A percentile compares a stretch with the other conserved stretches of the same genome.
phyloP scores from a whole-genome alignment of 2,329 filamentous ascomycete genomes.

The Raffaelea ambrosiae region DNA sequence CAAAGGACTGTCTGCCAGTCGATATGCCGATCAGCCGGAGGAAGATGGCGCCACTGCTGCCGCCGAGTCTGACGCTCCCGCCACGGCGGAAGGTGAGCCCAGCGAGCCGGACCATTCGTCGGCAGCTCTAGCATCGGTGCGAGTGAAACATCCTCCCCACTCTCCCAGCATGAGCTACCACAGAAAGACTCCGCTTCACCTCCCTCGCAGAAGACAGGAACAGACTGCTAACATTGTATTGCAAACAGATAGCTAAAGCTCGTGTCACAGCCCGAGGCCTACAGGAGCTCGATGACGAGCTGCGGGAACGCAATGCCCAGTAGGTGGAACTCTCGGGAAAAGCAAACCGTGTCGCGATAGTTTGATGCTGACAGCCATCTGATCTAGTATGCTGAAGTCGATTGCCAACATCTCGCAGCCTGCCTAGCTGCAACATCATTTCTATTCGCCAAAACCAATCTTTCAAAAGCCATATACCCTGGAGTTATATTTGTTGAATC shows the following conservation, averaged over 20 bases:
- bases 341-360: no score
- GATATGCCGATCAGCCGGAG: slow-evolving; percentile 35
- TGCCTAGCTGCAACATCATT: no score
- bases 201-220: not conserved
- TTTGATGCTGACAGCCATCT: no score
- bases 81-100: slow-evolving; percentile 49
- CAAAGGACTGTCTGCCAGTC: slow-evolving; percentile 46
- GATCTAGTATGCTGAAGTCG: no score
- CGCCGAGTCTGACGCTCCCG: slow-evolving; percentile 20
- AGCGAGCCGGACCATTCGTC: slow-evolving; percentile 52
- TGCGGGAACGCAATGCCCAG: slow-evolving; percentile 17
- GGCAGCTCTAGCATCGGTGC: slow-evolving; percentile 59
- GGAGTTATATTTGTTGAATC: no score
- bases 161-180: slow-evolving; percentile 3
- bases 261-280: slow-evolving; percentile 18
- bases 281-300: slow-evolving; percentile 19
- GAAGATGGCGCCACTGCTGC: slow-evolving; percentile 13
- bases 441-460: no score
- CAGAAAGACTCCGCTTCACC: slow-evolving; percentile 1
- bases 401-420: no score
- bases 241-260: slow-evolving; percentile 22
- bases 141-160: slow-evolving; percentile 22
- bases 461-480: no score
- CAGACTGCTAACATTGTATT: slow-evolving; percentile 10
- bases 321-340: no score